These are phyloP conservation scores for Deinandra increscens DNA, from an alignment of 129 eudicot species.

Conservation along the genomic window DNA sequence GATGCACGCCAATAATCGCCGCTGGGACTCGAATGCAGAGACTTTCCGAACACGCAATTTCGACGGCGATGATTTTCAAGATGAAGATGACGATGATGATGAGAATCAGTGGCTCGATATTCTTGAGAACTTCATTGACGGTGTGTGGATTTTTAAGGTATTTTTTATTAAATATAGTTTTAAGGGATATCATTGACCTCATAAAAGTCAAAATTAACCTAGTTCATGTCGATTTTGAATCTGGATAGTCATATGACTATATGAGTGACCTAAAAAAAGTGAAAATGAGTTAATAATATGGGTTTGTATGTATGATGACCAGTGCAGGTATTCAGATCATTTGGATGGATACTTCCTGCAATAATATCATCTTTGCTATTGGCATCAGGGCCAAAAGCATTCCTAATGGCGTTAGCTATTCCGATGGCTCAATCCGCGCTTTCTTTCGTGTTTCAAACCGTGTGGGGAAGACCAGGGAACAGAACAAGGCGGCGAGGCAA, in stretches of 20 bases:
- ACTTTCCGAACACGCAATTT: conserved; percentile 39
- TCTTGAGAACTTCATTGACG: conserved; percentile 62
- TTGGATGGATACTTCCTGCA: conserved; percentile 79
- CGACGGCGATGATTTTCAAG: conserved; percentile 33
- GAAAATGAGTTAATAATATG: conserved; percentile 17
- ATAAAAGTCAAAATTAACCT: no score
- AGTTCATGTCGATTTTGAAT: no score
- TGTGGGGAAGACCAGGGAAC: conserved; percentile 32
- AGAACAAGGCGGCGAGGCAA: conserved; percentile 36
- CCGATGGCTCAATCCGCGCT: conserved; percentile 65
- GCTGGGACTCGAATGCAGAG: conserved; percentile 84
- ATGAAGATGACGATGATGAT: conserved; percentile 32
- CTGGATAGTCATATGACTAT: no score
- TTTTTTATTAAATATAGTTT: conserved; percentile 10
- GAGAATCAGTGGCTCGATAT: conserved; percentile 41
- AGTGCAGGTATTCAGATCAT: conserved; percentile 79
- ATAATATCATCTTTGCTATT: conserved; percentile 58
- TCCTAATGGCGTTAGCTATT: conserved; percentile 73
- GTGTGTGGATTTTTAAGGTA: conserved; percentile 85
- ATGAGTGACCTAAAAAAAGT: no score
- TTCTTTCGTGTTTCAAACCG: conserved; percentile 52
- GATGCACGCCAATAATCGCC: conserved; percentile 31
- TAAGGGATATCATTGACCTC: background rate
- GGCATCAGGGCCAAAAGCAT: conserved; percentile 79
- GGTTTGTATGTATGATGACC: conserved; percentile 24